Conservation (phyloP, 495 filamentous ascomycete genomes). For the Xylaria scruposa region DNA sequence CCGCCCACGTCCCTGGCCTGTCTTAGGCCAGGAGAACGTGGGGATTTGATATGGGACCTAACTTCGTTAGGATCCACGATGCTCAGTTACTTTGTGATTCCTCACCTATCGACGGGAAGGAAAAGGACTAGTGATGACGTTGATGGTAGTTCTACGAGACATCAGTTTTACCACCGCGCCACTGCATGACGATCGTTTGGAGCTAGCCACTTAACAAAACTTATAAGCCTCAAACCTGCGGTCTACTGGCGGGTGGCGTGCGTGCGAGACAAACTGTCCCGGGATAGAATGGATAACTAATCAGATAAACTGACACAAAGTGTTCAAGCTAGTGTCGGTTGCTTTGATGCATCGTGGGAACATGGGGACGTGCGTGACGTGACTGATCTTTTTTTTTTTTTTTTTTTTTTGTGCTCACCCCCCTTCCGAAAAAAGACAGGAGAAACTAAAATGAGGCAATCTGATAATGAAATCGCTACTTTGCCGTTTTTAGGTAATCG, state of each 20-base stretch:
- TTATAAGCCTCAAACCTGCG: not conserved
- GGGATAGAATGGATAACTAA: slow-evolving; percentile 7
- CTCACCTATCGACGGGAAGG: not conserved
- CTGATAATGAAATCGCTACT: not conserved
- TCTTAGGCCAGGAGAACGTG: slow-evolving; percentile 15
- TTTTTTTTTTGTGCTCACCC: not conserved
- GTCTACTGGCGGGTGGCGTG: not conserved
- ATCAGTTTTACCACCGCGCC: not conserved
- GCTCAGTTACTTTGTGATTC: not conserved
- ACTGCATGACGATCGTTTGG: not conserved
- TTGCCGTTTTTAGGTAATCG: slow-evolving; percentile 19
- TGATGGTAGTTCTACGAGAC: not conserved
- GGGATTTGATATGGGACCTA: slow-evolving; percentile 2
- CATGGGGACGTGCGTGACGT: slow-evolving; percentile 15
- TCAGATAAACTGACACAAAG: slow-evolving; percentile 1
- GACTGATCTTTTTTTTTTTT: slow-evolving; percentile 10
- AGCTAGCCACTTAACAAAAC: not conserved
- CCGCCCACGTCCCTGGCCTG: slow-evolving; percentile 6
- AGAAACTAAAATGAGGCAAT: slow-evolving; percentile 1
- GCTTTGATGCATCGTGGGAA: slow-evolving; percentile 15
- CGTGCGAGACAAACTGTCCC: not conserved
- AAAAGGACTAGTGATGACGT: not conserved
- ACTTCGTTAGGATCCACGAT: not conserved
- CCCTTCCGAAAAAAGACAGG: not conserved
- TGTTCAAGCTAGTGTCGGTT: not conserved